Evolutionary conservation across 225 moss, liverwort and hornwort genomes (phyloP), one percentile per base, ranked within the genome.

Genomic region (Takakia lepidozioides): DNA sequence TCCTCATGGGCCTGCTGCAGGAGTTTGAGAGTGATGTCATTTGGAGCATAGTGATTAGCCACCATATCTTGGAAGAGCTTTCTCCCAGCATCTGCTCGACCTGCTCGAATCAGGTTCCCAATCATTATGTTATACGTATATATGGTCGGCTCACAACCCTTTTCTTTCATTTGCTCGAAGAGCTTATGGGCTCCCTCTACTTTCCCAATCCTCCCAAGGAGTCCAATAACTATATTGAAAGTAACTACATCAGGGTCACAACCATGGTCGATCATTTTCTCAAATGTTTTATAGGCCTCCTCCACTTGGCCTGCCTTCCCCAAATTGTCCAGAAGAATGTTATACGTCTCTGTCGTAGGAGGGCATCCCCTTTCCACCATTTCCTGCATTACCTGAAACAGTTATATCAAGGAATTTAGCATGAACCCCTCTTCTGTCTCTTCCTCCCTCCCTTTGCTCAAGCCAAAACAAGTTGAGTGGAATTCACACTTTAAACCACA

Each of bases 331-430:
- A 73, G 49, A 21, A 88, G 61, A 55, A 50, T 59, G 30, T 73
- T 58, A 29, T 64, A 62, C 22, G 69, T 51, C 32, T 53, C 54
- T 18, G 54, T 56, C 43, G 52, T 66, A 32, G 60, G 69, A 38
- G 55, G 20, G 46, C 51, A 67, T n/a, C 74, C 67, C 10, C 20
- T 48, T 27, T 46, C n/a, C 14, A 40, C 57, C 59, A 89, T 49
- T 50, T 82, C 88, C 43, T 80, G 55, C 2, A 57, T 62, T 30
- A 89, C 63, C 38, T n/a, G n/a, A n/a, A n/a, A n/a, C n/a, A n/a
- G n/a, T n/a, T n/a, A n/a, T n/a, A n/a, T n/a, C n/a, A n/a, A n/a
- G n/a, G n/a, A n/a, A n/a, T n/a, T n/a, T n/a, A n/a, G n/a, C n/a
- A n/a, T n/a, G n/a, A n/a, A n/a, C n/a, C n/a, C n/a, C n/a, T n/a